A percentile compares a stretch with the other conserved stretches of the same genome.
Evolutionary conservation across 148 eudicot genomes (phyloP).

Genomic region (Vaccinium myrtillus): DNA sequence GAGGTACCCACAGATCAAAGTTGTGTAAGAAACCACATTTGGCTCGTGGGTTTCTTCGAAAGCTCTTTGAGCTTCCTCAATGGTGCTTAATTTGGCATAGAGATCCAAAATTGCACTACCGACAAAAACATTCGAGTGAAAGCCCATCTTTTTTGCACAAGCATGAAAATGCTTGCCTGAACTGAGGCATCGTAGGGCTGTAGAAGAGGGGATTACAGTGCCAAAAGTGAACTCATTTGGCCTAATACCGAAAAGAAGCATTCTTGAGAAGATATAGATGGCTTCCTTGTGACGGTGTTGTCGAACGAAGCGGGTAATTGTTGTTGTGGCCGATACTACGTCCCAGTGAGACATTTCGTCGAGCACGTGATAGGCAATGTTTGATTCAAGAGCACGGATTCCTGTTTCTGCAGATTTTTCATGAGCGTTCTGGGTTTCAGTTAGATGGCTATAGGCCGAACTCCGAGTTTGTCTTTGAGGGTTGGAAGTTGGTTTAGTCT

Average conservation of each 20-base stretch:
- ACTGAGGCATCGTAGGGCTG: constrained; percentile 26
- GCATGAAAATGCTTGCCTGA: constrained; percentile 47
- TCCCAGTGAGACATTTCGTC: constrained; percentile 41
- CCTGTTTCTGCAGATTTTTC: background rate
- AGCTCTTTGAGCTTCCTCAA: constrained; percentile 43
- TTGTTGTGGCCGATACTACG: constrained; percentile 38
- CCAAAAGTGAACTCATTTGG: constrained; percentile 58
- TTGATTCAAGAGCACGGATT: background rate
- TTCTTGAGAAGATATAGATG: constrained; percentile 27
- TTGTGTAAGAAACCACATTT: constrained; percentile 51
- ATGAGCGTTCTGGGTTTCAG: constrained; percentile 16
- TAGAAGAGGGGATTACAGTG: constrained; percentile 34
- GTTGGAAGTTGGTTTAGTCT: background rate
- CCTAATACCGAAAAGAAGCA: constrained; percentile 28
- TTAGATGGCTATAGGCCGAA: background rate
- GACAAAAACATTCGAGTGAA: constrained; percentile 41
- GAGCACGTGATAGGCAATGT: constrained; percentile 29
- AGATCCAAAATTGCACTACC: constrained; percentile 45
- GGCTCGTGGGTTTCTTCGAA: constrained; percentile 46
- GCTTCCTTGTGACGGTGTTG: constrained; percentile 28
- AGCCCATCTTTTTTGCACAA: constrained; percentile 31
- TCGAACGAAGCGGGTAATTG: constrained; percentile 33
- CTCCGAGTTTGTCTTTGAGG: constrained; percentile 8
- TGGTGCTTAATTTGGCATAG: constrained; percentile 36
- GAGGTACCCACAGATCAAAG: constrained; percentile 41